Conservation (phyloP, 108 stramenopile species). For the Skeletonema menzelii region DNA sequence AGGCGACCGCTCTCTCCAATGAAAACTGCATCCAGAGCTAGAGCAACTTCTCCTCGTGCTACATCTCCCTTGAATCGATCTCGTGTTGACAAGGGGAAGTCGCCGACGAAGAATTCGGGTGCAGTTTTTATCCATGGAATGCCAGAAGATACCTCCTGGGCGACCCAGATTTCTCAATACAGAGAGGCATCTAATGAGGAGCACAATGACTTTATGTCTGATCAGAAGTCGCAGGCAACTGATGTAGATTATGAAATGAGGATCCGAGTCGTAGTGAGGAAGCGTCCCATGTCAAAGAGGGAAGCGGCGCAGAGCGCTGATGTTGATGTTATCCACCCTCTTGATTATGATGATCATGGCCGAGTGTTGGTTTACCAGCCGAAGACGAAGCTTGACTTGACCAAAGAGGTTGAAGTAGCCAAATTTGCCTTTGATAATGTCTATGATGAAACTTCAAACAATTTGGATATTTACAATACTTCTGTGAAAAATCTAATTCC, state of each 20-base stretch:
- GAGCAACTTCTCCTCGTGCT: constrained; percentile 4
- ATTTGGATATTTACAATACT: constrained; percentile 79
- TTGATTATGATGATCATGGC: constrained; percentile 69
- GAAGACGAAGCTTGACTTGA: constrained; percentile 95
- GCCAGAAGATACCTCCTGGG: constrained; percentile 63
- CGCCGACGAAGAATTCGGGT: constrained; percentile 13
- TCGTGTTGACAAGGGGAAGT: constrained; percentile 5
- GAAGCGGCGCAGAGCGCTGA: constrained; percentile 67
- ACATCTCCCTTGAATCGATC: constrained; percentile 8
- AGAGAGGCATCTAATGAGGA: constrained; percentile 60
- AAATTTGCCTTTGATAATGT: constrained; percentile 97
- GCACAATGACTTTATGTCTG: constrained; percentile 52
- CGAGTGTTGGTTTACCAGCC: constrained; percentile 94
- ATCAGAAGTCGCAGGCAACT: constrained; percentile 14
- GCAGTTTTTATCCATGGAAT: constrained; percentile 52
- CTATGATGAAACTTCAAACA: constrained; percentile 75
- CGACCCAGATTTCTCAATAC: constrained; percentile 52
- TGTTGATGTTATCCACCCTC: constrained; percentile 82
- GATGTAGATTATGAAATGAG: constrained; percentile 76
- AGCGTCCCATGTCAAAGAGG: constrained; percentile 78
- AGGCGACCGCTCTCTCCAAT: constrained; percentile 1
- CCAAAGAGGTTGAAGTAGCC: constrained; percentile 93
- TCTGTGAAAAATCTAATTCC: constrained; percentile 86
- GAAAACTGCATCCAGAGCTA: neutral
- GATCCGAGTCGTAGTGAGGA: constrained; percentile 88